Evolutionary conservation across 495 filamentous ascomycete species (phyloP), one percentile per base, ranked within the genome.

Genomic region (Hyphodiscus hymeniophilus): DNA sequence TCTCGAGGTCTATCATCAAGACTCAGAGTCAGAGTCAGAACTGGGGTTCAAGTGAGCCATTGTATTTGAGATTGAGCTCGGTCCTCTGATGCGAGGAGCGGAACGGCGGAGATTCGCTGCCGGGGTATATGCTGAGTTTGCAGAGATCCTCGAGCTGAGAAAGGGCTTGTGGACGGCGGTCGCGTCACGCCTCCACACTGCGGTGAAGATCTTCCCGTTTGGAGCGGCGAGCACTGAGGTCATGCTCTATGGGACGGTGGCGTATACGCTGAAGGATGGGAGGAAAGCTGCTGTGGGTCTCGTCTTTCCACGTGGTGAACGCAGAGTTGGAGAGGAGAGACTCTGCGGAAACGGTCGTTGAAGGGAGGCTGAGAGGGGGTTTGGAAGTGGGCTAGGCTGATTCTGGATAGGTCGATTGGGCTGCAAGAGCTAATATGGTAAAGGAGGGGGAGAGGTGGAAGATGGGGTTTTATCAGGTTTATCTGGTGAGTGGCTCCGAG

Each of bases 381-480:
- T 17, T 45, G 17, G 20, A 21, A 15, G 16, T 13, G 18, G 26
- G 32, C 21, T 7, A 30, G 52, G 36, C 44, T 42, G 12, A 30
- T 28, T 3, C 20, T 2, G 20, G 31, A 30, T 28, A 58, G 38
- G 66, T 64, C 16, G 71, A 75, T 1, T 84, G 78, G 78, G 73
- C 75, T 36, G 79, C 70, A 24, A 59, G 72, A 44, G 77, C 72
- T 39, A 66, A 71, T 13, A 67, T 84, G 63, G 68, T 56, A 8
- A 59, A 72, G 55, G 66, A 63, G 24, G 67, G 60, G 3, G 70
- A 66, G 18, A 63, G 42, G 30, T 63, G 74, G 52, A 77, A 70
- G 64, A 76, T 82, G 75, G 65, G 60, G 48, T 77, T 76, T 55
- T 84, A 84, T 68, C 77, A 81, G 63, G 79, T 84, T 48, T 84